Base-by-base conservation (phyloP, 805 yeast genomes). In the Candida nemodendra region DNA sequence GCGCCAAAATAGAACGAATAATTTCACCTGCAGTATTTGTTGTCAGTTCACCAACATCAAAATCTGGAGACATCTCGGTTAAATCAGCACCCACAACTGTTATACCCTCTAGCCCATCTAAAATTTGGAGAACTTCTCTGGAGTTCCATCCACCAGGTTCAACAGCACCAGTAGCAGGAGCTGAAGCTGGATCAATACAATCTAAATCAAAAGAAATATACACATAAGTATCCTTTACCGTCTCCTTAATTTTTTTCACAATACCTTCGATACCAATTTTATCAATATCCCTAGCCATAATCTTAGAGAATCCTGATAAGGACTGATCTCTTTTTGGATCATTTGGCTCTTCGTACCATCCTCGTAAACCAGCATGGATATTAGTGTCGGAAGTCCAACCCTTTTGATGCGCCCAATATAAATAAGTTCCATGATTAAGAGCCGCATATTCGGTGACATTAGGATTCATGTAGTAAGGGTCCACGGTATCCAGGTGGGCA, bases 131-230 rank as follows among this genome's bases (percentile, higher is more conserved):
- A 32, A 81, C 61, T 54, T 82, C 89, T 31, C 89, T 65, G 1
- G 80, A 65, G 9, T 79, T 68, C 70, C 81, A 75, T 5, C 88
- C 89, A 13, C 90, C 90, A 3, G 73, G 75, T 55, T 83, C 90
- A 48, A 81, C 77, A 3, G 90, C 81, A n/a, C 90, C 90, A 0
- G 90, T 83, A 0, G 83, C 89, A 13, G 47, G 46, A 9, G 88
- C 87, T 1, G 87, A 87, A 4, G 84, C 78, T 1, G 89, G 88
- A 53, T 83, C 89, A 41, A 83, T 61, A 5, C 78, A 82, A 53
- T 80, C 85, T 32, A 76, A 75, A 54, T 70, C 76, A 29, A 70
- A 65, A 2, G 71, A 56, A 13, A 70, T 62, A 49, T 70, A 70
- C 7, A 69, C 72, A 1, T 73, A 74, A n/a, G 53, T 44, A 27